These are phyloP conservation scores for Noccaea bulbosa DNA, from an alignment of 345 rosid genomes.

Conservation along the genomic window DNA sequence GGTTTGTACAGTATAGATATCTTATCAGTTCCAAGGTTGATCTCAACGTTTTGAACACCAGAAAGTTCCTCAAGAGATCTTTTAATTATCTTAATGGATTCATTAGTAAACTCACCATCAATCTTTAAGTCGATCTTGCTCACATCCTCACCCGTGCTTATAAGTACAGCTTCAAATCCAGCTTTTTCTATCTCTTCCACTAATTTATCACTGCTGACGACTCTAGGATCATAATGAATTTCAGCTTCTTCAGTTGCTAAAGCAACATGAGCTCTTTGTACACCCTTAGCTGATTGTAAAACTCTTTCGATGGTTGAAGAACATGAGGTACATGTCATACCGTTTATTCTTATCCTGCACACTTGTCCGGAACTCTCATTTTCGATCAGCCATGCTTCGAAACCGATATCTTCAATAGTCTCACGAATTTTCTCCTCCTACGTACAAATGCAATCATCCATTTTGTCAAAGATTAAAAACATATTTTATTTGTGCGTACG, in stretches of 20 bases:
- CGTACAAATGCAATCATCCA: too few species aligned
- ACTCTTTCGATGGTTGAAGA: slow-evolving; percentile 72
- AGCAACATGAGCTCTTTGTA: slow-evolving; percentile 74
- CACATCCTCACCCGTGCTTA: slow-evolving; percentile 73
- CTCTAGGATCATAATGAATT: slow-evolving; percentile 63
- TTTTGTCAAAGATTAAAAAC: background rate
- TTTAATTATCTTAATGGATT: slow-evolving; percentile 58
- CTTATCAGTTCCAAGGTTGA: slow-evolving; percentile 44
- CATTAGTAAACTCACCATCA: slow-evolving; percentile 59
- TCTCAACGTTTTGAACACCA: slow-evolving; percentile 59
- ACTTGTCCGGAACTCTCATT: slow-evolving; percentile 65
- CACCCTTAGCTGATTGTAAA: slow-evolving; percentile 53
- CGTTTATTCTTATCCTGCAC: slow-evolving; percentile 71
- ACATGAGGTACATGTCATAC: slow-evolving; percentile 93
- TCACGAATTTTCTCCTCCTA: slow-evolving; percentile 82
- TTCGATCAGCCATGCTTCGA: slow-evolving; percentile 60
- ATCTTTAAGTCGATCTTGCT: slow-evolving; percentile 76
- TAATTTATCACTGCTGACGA: slow-evolving; percentile 48
- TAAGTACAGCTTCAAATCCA: slow-evolving; percentile 75
- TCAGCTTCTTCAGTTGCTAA: slow-evolving; percentile 93
- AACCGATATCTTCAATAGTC: slow-evolving; percentile 86
- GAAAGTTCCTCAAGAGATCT: slow-evolving; percentile 77
- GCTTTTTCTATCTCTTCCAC: slow-evolving; percentile 57
- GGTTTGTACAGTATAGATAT: slow-evolving; percentile 71
- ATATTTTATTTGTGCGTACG: too few species aligned